phyloP scores from a whole-genome alignment of 805 yeast species.

The Candida tibetensis region DNA sequence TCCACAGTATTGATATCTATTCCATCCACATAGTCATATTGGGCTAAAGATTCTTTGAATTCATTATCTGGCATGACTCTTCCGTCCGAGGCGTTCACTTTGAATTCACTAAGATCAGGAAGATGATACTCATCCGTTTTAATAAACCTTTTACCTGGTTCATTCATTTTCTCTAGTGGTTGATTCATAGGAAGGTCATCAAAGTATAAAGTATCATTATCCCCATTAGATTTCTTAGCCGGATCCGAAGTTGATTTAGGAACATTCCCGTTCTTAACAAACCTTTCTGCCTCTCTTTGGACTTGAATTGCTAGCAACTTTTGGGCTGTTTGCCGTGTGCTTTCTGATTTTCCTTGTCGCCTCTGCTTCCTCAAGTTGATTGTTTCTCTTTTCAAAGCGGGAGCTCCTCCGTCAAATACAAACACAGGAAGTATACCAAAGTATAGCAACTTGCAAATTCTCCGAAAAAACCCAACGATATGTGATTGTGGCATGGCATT shows the following conservation, averaged over 20 bases:
- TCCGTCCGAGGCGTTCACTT: conserved; percentile 55
- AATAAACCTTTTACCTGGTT: conserved; percentile 32
- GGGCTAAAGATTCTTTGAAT: conserved; percentile 47
- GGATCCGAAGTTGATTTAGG: background rate
- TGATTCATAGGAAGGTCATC: conserved; percentile 27
- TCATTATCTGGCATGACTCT: conserved; percentile 76
- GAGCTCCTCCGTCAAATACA: conserved; percentile 96
- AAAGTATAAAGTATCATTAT: conserved; percentile 17
- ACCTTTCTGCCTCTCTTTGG: conserved; percentile 46
- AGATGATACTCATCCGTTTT: conserved; percentile 81
- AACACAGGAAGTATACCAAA: conserved; percentile 87
- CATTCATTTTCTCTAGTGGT: conserved; percentile 9
- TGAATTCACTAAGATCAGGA: conserved; percentile 63
- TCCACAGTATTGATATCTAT: conserved; percentile 72
- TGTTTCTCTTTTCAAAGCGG: conserved; percentile 74
- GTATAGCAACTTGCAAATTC: conserved; percentile 85
- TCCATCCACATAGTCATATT: conserved; percentile 57
- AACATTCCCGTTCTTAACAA: conserved; percentile 2
- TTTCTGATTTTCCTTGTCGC: conserved; percentile 70
- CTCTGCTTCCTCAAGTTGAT: conserved; percentile 69
- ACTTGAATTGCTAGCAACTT: conserved; percentile 76
- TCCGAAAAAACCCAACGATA: conserved; percentile 89
- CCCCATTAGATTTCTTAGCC: conserved; percentile 6
- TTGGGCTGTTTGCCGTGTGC: conserved; percentile 72
- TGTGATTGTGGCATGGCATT: conserved; percentile 75